These are phyloP conservation scores for Phlebiopsis flavidoalba DNA, from an alignment of 768 basidiomycete genomes.

Conservation along the genomic window DNA sequence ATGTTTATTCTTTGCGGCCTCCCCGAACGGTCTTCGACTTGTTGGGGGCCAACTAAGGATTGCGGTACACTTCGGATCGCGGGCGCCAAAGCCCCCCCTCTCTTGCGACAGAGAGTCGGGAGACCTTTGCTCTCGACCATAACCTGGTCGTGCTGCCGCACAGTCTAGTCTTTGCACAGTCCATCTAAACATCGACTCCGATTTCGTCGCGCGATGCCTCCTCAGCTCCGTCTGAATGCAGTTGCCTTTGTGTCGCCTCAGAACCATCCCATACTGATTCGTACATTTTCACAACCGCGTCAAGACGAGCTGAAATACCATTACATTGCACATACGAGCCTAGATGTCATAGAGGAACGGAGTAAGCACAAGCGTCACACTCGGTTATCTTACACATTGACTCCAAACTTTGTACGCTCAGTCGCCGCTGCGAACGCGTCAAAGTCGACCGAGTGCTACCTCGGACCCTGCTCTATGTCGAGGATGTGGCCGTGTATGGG, in stretches of 20 bases:
- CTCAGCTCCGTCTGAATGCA: conserved; percentile 68
- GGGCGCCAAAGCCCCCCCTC: too few species aligned
- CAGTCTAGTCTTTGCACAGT: not conserved
- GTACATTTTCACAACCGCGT: conserved; percentile 58
- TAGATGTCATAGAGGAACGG: conserved; percentile 91
- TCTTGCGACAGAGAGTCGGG: not conserved
- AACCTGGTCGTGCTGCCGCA: not conserved
- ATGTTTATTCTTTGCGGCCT: not conserved
- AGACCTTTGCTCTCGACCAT: not conserved
- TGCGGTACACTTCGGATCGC: not conserved
- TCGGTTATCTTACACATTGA: conserved; percentile 4
- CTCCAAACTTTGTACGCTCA: conserved; percentile 1
- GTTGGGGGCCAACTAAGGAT: not conserved
- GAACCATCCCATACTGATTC: conserved; percentile 77
- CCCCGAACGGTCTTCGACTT: not conserved
- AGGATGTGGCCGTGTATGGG: conserved; percentile 85
- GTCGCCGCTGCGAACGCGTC: conserved; percentile 35
- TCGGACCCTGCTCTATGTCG: conserved; percentile 82
- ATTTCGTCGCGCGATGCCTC: conserved; percentile 42
- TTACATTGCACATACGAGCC: conserved; percentile 84
- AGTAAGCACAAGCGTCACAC: conserved; percentile 41
- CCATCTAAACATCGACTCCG: not conserved
- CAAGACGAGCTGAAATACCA: conserved; percentile 75
- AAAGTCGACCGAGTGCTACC: conserved; percentile 73
- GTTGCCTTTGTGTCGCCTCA: conserved; percentile 83